These are phyloP conservation scores for Glycine tomentella DNA, from an alignment of 306 rosid genomes.

Conservation along the genomic window DNA sequence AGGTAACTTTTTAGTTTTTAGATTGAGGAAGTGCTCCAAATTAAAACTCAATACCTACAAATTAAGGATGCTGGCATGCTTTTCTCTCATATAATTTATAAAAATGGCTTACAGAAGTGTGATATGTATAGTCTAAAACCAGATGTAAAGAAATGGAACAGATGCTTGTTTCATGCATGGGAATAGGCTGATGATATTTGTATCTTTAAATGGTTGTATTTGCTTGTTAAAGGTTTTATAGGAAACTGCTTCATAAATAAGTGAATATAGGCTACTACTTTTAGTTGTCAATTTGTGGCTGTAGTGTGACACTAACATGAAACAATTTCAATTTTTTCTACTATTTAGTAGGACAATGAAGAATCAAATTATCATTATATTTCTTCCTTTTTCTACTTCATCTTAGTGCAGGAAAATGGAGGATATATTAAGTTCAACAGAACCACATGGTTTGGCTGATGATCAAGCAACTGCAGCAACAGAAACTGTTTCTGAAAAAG, in stretches of 20 bases:
- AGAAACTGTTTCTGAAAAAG: not conserved
- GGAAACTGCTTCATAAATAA: not conserved
- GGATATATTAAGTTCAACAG: not conserved
- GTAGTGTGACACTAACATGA: not conserved
- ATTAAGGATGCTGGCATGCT: too few species aligned
- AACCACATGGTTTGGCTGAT: not conserved
- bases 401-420: not conserved
- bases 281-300: conserved; percentile 22
- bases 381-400: too few species aligned
- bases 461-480: not conserved
- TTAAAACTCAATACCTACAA: too few species aligned
- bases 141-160: not conserved
- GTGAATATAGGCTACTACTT: not conserved
- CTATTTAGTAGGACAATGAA: too few species aligned
- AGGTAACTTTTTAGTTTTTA: too few species aligned
- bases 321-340: too few species aligned
- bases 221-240: not conserved
- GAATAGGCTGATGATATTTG: too few species aligned
- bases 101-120: not conserved
- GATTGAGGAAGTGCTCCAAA: too few species aligned
- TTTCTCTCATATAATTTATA: not conserved
- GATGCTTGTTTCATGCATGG: too few species aligned
- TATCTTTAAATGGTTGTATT: too few species aligned
- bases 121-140: not conserved
- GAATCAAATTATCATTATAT: too few species aligned